Evolutionary conservation across 306 rosid species (phyloP).

Genomic region (Cicer bijugum): DNA sequence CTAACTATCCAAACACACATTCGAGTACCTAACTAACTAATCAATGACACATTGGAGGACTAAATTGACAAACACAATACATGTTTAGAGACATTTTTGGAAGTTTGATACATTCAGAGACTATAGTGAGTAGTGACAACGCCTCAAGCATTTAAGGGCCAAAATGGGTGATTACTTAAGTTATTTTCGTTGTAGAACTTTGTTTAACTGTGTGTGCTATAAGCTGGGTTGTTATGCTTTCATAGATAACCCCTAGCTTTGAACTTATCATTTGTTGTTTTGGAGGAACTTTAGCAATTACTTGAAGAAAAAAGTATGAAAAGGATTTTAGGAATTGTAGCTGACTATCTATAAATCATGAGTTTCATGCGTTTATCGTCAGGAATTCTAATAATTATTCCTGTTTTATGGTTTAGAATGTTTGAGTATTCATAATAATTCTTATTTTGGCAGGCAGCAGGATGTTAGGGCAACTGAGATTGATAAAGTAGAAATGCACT

Average conservation of each 20-base stretch:
- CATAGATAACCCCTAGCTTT: neutral
- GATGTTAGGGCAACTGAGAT: conserved; percentile 96
- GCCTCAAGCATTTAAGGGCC: too few species aligned
- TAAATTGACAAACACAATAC: too few species aligned
- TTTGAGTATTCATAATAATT: neutral
- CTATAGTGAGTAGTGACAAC: too few species aligned
- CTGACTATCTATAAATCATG: conserved; percentile 18
- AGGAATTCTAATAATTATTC: neutral
- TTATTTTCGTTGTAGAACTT: neutral
- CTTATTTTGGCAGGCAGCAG: conserved; percentile 71
- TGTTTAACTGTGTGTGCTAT: neutral
- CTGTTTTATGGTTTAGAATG: conserved; percentile 23
- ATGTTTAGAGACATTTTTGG: too few species aligned
- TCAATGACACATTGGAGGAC: too few species aligned
- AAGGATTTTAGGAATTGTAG: conserved; percentile 3
- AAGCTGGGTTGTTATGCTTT: conserved; percentile 12
- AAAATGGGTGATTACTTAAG: too few species aligned
- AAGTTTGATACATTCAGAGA: too few species aligned
- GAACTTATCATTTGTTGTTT: neutral
- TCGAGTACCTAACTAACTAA: too few species aligned
- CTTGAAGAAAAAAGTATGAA: neutral
- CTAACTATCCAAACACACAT: too few species aligned
- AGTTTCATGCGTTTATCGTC: conserved; percentile 22
- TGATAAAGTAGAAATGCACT: conserved; percentile 92
- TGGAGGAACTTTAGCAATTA: conserved; percentile 7